Percentiles rank a stretch among this genome's conserved stretches.
Conservation (phyloP, 2,329 filamentous ascomycete genomes). For the Cladosporium sp. region DNA sequence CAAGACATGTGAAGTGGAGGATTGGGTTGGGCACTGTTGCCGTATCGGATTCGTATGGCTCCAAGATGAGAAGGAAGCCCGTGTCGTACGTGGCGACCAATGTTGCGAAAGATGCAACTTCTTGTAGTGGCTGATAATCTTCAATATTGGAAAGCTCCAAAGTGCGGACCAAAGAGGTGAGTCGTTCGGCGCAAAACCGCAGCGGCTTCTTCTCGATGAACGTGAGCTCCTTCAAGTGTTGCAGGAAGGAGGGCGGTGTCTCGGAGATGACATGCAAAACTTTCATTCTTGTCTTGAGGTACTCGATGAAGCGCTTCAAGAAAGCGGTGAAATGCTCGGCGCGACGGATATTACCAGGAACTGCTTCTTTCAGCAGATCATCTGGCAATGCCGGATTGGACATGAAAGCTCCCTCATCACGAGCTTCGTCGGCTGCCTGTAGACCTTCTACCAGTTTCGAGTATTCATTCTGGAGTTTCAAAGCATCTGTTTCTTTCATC, state of each 20-base stretch:
- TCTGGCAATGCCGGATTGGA: slow-evolving; percentile 91
- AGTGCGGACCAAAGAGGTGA: slow-evolving; percentile 91
- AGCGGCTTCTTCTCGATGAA: slow-evolving; percentile 97
- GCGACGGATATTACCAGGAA: slow-evolving; percentile 91
- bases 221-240: slow-evolving; percentile 89
- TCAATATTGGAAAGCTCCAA: slow-evolving; percentile 96
- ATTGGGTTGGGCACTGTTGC: slow-evolving; percentile 95
- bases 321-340: slow-evolving; percentile 97
- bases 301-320: slow-evolving; percentile 94
- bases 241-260: slow-evolving; percentile 88
- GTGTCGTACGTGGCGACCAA: slow-evolving; percentile 95
- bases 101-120: slow-evolving; percentile 96
- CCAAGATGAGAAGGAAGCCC: slow-evolving; percentile 92
- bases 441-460: slow-evolving; percentile 91
- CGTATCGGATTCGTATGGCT: slow-evolving; percentile 92
- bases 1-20: slow-evolving; percentile 94
- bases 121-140: slow-evolving; percentile 93
- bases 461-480: slow-evolving; percentile 93
- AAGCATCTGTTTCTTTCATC: slow-evolving; percentile 93
- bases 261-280: slow-evolving; percentile 96
- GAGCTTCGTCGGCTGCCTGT: slow-evolving; percentile 79
- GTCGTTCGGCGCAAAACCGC: slow-evolving; percentile 87
- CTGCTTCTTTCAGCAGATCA: slow-evolving; percentile 89
- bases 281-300: slow-evolving; percentile 94
- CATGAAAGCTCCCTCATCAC: slow-evolving; percentile 96